Evolutionary conservation across 1,284 basidiomycete genomes (phyloP).

Genomic region (Apiotrichum porosum): DNA sequence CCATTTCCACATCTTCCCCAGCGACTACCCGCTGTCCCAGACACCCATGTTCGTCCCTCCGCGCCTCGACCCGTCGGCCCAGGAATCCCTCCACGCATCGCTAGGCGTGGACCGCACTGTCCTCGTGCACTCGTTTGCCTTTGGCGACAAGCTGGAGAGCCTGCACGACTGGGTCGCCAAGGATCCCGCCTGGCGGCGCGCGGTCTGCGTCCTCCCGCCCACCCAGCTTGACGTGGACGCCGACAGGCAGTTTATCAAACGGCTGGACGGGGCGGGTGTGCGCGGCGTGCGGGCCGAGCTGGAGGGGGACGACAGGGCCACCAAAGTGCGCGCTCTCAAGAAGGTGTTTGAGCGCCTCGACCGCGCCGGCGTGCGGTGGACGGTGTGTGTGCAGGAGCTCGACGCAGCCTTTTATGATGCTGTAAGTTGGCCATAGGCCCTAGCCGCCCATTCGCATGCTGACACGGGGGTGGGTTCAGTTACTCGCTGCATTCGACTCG

Average conservation of each 20-base stretch:
- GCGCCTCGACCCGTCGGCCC: not conserved
- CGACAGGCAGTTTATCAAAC: not conserved
- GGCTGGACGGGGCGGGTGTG: slow-evolving; percentile 1
- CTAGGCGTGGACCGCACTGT: slow-evolving; percentile 4
- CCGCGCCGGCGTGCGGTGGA: slow-evolving; percentile 5
- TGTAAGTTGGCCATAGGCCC: not conserved
- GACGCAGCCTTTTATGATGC: not conserved
- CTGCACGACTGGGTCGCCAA: not conserved
- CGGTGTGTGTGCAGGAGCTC: slow-evolving; percentile 6
- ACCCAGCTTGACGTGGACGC: too few relatives aligned
- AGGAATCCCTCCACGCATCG: not conserved
- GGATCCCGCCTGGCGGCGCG: not conserved
- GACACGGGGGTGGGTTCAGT: too few relatives aligned
- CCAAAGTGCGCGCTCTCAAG: not conserved
- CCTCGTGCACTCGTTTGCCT: slow-evolving; percentile 6
- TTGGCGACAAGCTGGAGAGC: not conserved
- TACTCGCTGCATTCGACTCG: not conserved
- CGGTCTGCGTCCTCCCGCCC: not conserved
- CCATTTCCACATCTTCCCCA: slow-evolving; percentile 15
- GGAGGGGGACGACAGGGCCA: too few relatives aligned
- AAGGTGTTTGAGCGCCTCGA: not conserved
- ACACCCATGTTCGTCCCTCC: slow-evolving; percentile 1
- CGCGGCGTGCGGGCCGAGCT: slow-evolving; percentile 1
- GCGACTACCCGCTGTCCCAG: not conserved
- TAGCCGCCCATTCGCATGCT: too few relatives aligned